phyloP scores from a whole-genome alignment of 75 land plant species.

The Picea glauca region DNA sequence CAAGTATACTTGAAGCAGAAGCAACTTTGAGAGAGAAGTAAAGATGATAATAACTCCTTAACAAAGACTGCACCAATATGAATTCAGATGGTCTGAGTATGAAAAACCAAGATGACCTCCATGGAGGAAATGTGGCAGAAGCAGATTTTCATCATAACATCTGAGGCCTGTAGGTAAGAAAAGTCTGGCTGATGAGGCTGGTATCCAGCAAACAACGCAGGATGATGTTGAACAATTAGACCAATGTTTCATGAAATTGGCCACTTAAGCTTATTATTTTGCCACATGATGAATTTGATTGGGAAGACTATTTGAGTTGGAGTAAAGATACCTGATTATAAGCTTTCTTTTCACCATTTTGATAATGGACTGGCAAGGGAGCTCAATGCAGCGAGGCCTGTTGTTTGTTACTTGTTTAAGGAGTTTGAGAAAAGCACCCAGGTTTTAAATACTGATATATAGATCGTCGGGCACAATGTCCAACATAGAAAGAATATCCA shows the following conservation, averaged over 20 bases:
- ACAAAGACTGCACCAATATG: constrained; percentile 55
- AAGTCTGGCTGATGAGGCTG: constrained; percentile 50
- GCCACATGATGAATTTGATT: constrained; percentile 46
- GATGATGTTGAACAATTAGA: constrained; percentile 25
- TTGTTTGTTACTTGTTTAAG: constrained; percentile 48
- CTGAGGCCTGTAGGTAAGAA: constrained; percentile 70
- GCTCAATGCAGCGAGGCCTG: constrained; percentile 39
- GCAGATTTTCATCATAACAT: constrained; percentile 60
- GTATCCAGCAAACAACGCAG: constrained; percentile 15
- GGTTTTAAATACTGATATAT: constrained; percentile 65
- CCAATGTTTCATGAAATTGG: constrained; percentile 12
- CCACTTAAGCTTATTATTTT: constrained; percentile 18
- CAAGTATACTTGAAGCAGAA: constrained; percentile 60
- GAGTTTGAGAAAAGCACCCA: constrained; percentile 79
- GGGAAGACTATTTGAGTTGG: constrained; percentile 70
- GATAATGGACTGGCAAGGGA: constrained; percentile 26
- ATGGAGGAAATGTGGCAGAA: constrained; percentile 91
- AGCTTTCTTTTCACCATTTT: constrained; percentile 2
- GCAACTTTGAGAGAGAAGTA: constrained; percentile 62
- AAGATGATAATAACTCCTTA: constrained; percentile 68
- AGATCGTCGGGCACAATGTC: too few species aligned
- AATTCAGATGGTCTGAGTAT: constrained; percentile 67
- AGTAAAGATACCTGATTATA: constrained; percentile 53
- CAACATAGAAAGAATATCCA: too few species aligned
- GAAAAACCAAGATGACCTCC: constrained; percentile 65